phyloP scores from a whole-genome alignment of 352 stramenopile species.

The Pythium biforme region DNA sequence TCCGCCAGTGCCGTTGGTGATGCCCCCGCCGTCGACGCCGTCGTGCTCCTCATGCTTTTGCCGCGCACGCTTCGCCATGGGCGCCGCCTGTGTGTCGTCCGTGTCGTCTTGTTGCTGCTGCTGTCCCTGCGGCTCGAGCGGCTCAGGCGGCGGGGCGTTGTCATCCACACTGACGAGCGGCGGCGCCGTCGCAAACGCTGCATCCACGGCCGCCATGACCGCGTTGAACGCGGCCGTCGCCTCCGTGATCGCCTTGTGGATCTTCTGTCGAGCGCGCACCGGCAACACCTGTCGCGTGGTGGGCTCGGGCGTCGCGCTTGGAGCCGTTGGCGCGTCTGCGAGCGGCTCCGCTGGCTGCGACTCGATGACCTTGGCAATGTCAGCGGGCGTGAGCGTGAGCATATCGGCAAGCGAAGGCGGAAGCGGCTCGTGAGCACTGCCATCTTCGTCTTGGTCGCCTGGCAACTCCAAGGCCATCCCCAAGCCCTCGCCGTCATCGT shows the following conservation, averaged over 20 bases:
- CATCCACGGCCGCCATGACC: background rate
- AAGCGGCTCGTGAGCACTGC: background rate
- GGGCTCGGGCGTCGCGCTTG: background rate
- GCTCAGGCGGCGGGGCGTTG: too few species aligned
- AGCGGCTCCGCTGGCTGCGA: constrained; percentile 5
- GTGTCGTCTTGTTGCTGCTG: background rate
- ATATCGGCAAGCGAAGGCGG: constrained; percentile 2
- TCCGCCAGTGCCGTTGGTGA: background rate
- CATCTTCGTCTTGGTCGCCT: background rate
- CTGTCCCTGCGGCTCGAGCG: background rate
- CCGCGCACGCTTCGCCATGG: background rate
- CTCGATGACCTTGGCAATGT: background rate
- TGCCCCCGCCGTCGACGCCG: background rate
- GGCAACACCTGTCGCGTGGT: background rate
- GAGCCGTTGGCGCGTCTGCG: background rate
- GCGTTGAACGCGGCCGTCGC: background rate
- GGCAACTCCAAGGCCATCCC: background rate
- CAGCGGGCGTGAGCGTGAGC: constrained; percentile 7
- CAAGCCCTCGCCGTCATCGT: background rate
- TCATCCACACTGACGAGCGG: background rate
- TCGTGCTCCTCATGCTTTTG: background rate
- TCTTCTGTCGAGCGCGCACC: background rate
- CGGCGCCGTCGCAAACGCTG: background rate
- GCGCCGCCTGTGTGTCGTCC: background rate
- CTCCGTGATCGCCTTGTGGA: background rate